Evolutionary conservation across 345 rosid species (phyloP).

Genomic region (Melastoma malabathricum): DNA sequence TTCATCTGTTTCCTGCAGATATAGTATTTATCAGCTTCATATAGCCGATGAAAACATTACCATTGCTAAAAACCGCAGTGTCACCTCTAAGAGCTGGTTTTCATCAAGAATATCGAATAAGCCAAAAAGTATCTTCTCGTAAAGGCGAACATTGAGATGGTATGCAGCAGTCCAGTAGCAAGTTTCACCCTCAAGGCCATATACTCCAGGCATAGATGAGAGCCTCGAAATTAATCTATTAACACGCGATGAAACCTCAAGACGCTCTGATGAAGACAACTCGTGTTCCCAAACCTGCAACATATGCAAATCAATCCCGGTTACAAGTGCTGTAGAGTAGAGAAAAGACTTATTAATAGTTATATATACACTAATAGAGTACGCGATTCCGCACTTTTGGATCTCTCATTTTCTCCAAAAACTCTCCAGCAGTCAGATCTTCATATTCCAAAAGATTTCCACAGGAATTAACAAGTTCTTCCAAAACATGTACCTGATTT

Average conservation of each 20-base stretch:
- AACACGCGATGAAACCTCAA: conserved; percentile 58
- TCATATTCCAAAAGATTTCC: conserved; percentile 31
- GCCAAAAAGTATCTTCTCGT: conserved; percentile 60
- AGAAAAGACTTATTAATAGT: background rate
- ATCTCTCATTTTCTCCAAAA: conserved; percentile 62
- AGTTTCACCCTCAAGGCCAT: conserved; percentile 66
- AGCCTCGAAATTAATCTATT: conserved; percentile 45
- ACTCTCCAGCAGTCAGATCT: conserved; percentile 34
- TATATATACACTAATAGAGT: conserved; percentile 8
- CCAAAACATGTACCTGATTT: conserved; percentile 59
- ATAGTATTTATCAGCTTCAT: conserved; percentile 6
- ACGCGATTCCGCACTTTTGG: conserved; percentile 39
- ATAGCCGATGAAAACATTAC: conserved; percentile 2
- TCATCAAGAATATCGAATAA: conserved; percentile 88
- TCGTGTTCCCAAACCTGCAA: conserved; percentile 62
- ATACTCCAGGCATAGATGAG: conserved; percentile 47
- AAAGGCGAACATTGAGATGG: conserved; percentile 69
- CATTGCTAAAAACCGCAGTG: conserved; percentile 1
- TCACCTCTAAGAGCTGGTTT: conserved; percentile 84
- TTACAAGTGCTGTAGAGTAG: background rate
- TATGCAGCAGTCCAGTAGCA: conserved; percentile 66
- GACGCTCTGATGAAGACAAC: conserved; percentile 65
- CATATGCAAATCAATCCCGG: conserved; percentile 6
- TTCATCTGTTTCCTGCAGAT: conserved; percentile 58
- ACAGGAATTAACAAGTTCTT: conserved; percentile 59